Percentiles rank a stretch among this genome's conserved stretches.
Conservation (phyloP, 2,329 filamentous ascomycete genomes). For the Monosporascus sp. region DNA sequence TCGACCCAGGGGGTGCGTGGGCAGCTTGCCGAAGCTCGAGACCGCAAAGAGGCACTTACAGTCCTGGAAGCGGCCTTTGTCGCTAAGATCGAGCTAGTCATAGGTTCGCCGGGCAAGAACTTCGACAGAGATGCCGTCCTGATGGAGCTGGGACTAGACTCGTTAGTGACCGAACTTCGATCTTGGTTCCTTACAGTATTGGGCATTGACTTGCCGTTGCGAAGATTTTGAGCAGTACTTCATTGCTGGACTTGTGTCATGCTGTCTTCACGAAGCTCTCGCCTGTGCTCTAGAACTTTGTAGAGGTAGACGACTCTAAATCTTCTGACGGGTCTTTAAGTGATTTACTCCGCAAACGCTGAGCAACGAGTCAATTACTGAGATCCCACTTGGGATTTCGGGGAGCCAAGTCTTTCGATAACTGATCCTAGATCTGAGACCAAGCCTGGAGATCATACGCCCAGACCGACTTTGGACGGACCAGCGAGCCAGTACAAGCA, state of each 20-base stretch:
- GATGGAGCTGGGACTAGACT: background rate
- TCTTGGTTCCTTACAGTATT: background rate
- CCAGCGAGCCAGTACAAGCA: background rate
- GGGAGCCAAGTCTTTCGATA: no score
- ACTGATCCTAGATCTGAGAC: no score
- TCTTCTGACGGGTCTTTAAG: background rate
- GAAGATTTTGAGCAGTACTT: background rate
- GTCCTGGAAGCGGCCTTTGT: background rate
- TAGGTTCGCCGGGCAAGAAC: background rate
- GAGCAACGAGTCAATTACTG: background rate
- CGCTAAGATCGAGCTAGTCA: background rate
- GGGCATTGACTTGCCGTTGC: background rate
- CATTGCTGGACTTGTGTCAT: background rate
- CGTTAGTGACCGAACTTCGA: background rate
- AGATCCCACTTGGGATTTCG: background rate
- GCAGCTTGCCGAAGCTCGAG: background rate
- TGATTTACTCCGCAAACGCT: background rate
- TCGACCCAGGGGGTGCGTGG: background rate
- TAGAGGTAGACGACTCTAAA: background rate
- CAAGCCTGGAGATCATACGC: background rate
- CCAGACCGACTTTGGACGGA: background rate
- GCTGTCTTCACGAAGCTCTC: background rate
- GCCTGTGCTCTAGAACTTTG: background rate
- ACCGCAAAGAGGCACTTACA: background rate
- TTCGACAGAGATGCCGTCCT: background rate